phyloP scores from a whole-genome alignment of 1,284 basidiomycete genomes.

The Irpex sp. region DNA sequence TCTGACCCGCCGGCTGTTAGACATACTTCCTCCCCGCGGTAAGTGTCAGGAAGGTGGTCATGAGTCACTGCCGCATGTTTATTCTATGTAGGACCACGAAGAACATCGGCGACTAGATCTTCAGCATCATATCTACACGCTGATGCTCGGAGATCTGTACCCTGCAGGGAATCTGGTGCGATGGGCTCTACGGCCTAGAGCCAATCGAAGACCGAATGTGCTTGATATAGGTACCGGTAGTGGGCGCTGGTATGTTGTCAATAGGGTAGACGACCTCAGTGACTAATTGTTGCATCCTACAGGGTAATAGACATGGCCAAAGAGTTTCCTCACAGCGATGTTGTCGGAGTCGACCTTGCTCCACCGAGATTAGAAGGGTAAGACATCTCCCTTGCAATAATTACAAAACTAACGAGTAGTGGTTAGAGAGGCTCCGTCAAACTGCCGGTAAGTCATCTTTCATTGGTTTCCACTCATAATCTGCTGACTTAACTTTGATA shows the following conservation, averaged over 20 bases:
- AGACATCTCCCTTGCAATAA: constrained; percentile 6
- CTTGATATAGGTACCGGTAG: constrained; percentile 34
- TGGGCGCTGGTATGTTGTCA: constrained; percentile 28
- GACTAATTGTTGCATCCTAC: constrained; percentile 4
- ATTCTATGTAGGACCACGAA: constrained; percentile 25
- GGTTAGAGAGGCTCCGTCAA: constrained; percentile 25
- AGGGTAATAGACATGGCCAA: constrained; percentile 34
- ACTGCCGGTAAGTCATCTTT: constrained; percentile 27
- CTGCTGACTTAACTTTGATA: not conserved
- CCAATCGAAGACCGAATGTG: constrained; percentile 24
- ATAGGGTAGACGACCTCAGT: not conserved
- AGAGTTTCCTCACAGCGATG: constrained; percentile 31
- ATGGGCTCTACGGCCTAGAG: constrained; percentile 26
- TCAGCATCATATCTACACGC: constrained; percentile 31
- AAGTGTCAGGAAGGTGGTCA: constrained; percentile 1
- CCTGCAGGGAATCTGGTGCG: constrained; percentile 28
- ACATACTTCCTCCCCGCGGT: constrained; percentile 30
- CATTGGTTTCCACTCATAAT: not conserved
- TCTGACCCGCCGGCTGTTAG: constrained; percentile 9
- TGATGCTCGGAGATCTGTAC: constrained; percentile 27
- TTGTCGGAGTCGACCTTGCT: constrained; percentile 31
- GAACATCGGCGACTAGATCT: constrained; percentile 33
- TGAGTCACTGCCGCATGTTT: not conserved
- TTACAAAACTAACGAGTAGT: not conserved
- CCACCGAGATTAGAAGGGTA: constrained; percentile 27